phyloP scores from a whole-genome alignment of 2,329 filamentous ascomycete species.

The Colletotrichum noveboracense region DNA sequence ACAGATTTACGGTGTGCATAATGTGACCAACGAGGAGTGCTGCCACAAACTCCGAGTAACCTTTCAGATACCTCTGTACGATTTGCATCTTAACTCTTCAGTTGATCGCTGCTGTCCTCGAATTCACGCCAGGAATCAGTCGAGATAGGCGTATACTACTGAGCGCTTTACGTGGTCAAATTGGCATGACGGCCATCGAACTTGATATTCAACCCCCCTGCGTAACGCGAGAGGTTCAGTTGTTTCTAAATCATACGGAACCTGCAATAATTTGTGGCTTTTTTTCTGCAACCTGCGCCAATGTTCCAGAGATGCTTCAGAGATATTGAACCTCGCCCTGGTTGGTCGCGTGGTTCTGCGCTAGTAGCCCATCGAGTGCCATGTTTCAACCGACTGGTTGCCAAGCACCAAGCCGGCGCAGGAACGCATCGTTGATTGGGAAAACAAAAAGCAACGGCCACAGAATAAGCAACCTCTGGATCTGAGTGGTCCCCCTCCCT shows the following conservation, averaged over 20 bases:
- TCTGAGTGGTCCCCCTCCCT: neutral
- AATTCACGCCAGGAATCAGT: neutral
- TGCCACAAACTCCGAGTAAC: neutral
- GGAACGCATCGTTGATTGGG: neutral
- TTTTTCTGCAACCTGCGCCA: neutral
- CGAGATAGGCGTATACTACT: neutral
- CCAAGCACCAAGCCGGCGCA: neutral
- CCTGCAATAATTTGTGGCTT: neutral
- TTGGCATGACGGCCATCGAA: neutral
- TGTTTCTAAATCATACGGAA: neutral
- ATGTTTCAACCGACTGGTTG: slow-evolving; percentile 1
- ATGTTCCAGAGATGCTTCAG: slow-evolving; percentile 9
- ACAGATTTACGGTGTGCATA: neutral
- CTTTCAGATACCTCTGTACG: neutral
- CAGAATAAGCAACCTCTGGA: neutral
- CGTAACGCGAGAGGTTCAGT: neutral
- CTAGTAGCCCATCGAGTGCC: neutral
- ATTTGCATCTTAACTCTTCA: neutral
- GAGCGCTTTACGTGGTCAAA: neutral
- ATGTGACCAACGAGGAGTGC: neutral
- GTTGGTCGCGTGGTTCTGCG: neutral
- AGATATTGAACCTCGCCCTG: neutral
- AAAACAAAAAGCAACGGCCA: neutral
- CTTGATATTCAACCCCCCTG: neutral
- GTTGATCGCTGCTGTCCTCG: neutral